These are phyloP conservation scores for Coemansia javaensis DNA, from an alignment of 192 early-diverging fungal genomes.

Conservation along the genomic window DNA sequence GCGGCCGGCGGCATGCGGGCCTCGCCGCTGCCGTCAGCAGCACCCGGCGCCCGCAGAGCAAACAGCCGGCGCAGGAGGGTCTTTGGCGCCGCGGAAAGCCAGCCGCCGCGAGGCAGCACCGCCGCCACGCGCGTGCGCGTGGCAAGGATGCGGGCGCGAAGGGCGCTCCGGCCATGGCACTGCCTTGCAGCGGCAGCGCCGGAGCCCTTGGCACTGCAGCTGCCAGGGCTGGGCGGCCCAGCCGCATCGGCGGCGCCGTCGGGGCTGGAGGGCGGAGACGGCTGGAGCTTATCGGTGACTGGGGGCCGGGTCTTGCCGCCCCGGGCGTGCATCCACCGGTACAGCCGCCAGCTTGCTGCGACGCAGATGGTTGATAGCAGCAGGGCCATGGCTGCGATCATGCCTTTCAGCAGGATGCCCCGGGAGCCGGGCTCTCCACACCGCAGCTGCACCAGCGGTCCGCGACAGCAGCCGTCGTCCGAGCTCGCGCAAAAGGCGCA, in stretches of 20 bases:
- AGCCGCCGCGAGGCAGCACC: too few relatives aligned
- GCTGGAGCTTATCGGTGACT: too few relatives aligned
- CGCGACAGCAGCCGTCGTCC: conserved; percentile 6
- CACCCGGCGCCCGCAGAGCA: too few relatives aligned
- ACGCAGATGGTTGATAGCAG: conserved; percentile 1
- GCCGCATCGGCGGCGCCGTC: too few relatives aligned
- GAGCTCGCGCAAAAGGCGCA: conserved; percentile 9
- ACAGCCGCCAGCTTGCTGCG: conserved; percentile 9
- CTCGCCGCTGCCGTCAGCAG: too few relatives aligned
- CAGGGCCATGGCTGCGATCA: conserved; percentile 9
- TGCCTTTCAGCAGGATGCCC: not conserved
- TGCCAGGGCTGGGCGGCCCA: not conserved
- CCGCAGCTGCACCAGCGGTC: not conserved
- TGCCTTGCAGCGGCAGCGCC: not conserved
- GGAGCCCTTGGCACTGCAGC: not conserved
- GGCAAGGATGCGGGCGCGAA: too few relatives aligned
- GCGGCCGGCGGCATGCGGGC: too few relatives aligned
- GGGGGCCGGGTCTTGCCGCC: not conserved
- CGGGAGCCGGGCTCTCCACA: not conserved
- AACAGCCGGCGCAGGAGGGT: too few relatives aligned
- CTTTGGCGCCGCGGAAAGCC: too few relatives aligned
- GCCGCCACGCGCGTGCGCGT: too few relatives aligned
- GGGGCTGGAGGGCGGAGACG: too few relatives aligned
- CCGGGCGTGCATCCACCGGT: conserved; percentile 4
- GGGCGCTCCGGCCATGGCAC: too few relatives aligned